A percentile compares a stretch with the other conserved stretches of the same genome.
Conservation (phyloP, 2,329 filamentous ascomycete species). For the Botryotinia calthae region DNA sequence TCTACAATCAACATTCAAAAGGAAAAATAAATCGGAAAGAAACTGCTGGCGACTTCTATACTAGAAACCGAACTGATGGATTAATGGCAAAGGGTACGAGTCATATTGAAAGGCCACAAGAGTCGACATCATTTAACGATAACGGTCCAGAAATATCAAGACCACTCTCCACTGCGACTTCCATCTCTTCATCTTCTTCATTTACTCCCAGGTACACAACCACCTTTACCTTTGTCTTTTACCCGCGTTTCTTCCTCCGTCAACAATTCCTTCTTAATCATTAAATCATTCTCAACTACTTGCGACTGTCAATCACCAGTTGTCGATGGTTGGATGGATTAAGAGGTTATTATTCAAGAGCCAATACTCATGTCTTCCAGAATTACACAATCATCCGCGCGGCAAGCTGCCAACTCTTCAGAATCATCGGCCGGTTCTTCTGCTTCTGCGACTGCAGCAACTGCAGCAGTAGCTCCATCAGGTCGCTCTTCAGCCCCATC, state of each 20-base stretch:
- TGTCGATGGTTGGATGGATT: constrained; percentile 26
- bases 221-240: constrained; percentile 23
- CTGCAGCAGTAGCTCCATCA: constrained; percentile 40
- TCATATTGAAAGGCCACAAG: constrained; percentile 22
- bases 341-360: constrained; percentile 22
- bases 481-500: constrained; percentile 49
- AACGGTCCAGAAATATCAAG: constrained; percentile 21
- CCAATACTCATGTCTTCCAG: constrained; percentile 86
- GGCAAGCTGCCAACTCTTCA: constrained; percentile 67
- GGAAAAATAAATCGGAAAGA: neutral
- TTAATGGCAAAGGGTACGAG: constrained; percentile 23
- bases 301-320: constrained; percentile 24
- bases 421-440: constrained; percentile 38
- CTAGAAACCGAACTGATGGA: constrained; percentile 17
- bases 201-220: constrained; percentile 27
- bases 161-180: constrained; percentile 22
- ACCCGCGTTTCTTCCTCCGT: constrained; percentile 19
- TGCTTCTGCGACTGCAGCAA: constrained; percentile 45
- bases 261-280: constrained; percentile 14
- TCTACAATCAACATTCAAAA: neutral
- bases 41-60: constrained; percentile 14
- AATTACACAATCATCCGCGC: constrained; percentile 92
- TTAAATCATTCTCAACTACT: constrained; percentile 21
- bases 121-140: constrained; percentile 22
- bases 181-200: constrained; percentile 23